Conservation (phyloP, 2,329 filamentous ascomycete species). For the Paecilomyces variotii region DNA sequence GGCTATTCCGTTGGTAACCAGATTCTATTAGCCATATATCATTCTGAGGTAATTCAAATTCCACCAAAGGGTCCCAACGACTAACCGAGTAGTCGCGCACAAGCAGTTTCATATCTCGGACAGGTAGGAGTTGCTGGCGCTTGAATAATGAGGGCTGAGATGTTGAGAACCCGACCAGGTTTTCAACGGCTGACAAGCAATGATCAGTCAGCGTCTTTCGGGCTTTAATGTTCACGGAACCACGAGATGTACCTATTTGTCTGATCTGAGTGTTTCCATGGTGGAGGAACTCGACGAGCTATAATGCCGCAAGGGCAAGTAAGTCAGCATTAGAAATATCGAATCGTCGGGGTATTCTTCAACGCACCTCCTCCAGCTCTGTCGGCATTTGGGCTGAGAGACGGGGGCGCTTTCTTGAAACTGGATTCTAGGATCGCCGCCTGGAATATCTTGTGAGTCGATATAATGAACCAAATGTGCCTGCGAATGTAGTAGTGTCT, state of each 20-base stretch:
- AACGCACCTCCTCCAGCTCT: conserved; percentile 65
- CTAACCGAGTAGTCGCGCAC: conserved; percentile 73
- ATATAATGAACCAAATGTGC: not conserved
- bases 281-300: conserved; percentile 90
- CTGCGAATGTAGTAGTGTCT: not conserved
- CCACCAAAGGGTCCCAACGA: conserved; percentile 21
- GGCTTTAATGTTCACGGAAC: not conserved
- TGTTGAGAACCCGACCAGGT: conserved; percentile 76
- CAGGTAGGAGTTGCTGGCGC: conserved; percentile 62
- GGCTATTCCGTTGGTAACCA: conserved; percentile 42
- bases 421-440: not conserved
- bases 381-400: conserved; percentile 53
- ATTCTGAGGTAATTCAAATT: not conserved
- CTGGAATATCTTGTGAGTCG: not conserved
- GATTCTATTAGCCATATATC: conserved; percentile 1
- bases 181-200: conserved; percentile 59
- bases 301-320: conserved; percentile 7
- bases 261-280: conserved; percentile 88
- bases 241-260: conserved; percentile 54
- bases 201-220: conserved; percentile 10
- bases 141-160: conserved; percentile 78
- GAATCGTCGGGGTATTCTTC: not conserved
- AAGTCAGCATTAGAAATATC: not conserved
- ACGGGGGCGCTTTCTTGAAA: not conserved
- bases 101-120: conserved; percentile 81